phyloP scores from a whole-genome alignment of 2,329 filamentous ascomycete species.

The Calonectria henricotiae region DNA sequence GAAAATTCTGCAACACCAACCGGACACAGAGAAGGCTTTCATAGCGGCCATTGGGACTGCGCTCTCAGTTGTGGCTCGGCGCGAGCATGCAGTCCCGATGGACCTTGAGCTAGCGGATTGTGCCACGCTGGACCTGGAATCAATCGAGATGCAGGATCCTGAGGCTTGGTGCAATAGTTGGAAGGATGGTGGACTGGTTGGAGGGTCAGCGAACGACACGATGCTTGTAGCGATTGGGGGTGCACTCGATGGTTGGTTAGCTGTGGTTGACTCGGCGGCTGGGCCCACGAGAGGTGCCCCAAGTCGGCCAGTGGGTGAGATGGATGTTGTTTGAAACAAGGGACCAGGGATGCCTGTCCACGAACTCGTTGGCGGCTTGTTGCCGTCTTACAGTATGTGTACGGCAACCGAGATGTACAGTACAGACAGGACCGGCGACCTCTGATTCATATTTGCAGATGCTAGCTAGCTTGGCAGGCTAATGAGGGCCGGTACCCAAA shows the following conservation, averaged over 20 bases:
- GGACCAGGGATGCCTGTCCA: conserved; percentile 30
- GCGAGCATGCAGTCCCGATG: conserved; percentile 34
- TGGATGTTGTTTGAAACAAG: conserved; percentile 34
- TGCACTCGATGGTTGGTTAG: conserved; percentile 44
- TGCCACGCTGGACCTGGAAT: conserved; percentile 43
- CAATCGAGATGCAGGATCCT: conserved; percentile 41
- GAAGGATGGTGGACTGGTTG: conserved; percentile 33
- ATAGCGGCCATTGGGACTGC: conserved; percentile 40
- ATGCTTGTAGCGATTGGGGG: conserved; percentile 40
- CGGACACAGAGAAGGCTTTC: conserved; percentile 38
- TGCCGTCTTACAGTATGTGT: conserved; percentile 10
- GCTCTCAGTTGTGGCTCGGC: conserved; percentile 43
- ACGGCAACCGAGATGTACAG: conserved; percentile 8
- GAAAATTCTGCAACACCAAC: conserved; percentile 14
- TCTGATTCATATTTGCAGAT: conserved; percentile 30
- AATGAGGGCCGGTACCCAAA: conserved; percentile 11
- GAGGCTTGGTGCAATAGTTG: conserved; percentile 37
- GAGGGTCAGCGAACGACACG: conserved; percentile 34
- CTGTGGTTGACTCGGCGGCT: conserved; percentile 40
- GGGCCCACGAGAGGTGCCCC: conserved; percentile 33
- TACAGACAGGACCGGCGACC: conserved; percentile 1
- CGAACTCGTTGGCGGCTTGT: not conserved
- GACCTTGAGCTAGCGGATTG: conserved; percentile 44
- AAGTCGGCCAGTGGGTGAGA: conserved; percentile 43
- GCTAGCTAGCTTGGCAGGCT: conserved; percentile 2